These are phyloP conservation scores for Aspergillus ellipticus DNA, from an alignment of 495 filamentous ascomycete species.

Conservation along the genomic window DNA sequence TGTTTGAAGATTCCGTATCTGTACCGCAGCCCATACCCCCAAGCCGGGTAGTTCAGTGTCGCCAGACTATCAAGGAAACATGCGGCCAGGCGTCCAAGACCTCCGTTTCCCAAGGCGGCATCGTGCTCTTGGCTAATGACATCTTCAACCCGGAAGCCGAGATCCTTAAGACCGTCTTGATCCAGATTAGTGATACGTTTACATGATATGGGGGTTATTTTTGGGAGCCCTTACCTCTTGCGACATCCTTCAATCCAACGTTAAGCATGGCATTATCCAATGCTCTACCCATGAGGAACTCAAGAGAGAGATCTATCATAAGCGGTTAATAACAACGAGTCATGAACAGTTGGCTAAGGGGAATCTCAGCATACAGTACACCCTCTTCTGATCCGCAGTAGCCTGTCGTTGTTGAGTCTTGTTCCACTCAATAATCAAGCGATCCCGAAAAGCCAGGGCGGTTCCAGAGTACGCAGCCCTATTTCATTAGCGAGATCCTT, in stretches of 20 bases:
- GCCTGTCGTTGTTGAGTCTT: conserved; percentile 96
- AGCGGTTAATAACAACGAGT: conserved; percentile 10
- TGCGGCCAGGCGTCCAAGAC: conserved; percentile 88
- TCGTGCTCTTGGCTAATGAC: conserved; percentile 93
- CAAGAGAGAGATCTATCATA: conserved; percentile 72
- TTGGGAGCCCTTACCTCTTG: conserved; percentile 53
- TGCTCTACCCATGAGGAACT: conserved; percentile 95
- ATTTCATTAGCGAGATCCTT: neutral
- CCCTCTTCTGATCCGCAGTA: conserved; percentile 79
- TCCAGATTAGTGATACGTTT: conserved; percentile 1
- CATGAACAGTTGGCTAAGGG: neutral
- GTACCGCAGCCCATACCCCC: conserved; percentile 95
- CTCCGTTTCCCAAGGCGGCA: conserved; percentile 93
- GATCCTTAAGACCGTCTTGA: conserved; percentile 73
- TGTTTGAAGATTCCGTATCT: conserved; percentile 99
- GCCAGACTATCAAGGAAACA: conserved; percentile 97
- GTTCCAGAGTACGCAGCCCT: conserved; percentile 88
- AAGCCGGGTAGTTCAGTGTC: conserved; percentile 89
- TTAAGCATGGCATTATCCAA: conserved; percentile 99
- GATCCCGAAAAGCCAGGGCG: conserved; percentile 86
- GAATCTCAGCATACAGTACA: conserved; percentile 63
- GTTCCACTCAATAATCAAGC: conserved; percentile 94
- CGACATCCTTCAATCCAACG: conserved; percentile 78
- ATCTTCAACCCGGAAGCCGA: conserved; percentile 96
- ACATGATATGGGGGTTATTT: neutral